Conservation (phyloP, 1,139 yeast genomes). For the Magnusiomyces paraingens region DNA sequence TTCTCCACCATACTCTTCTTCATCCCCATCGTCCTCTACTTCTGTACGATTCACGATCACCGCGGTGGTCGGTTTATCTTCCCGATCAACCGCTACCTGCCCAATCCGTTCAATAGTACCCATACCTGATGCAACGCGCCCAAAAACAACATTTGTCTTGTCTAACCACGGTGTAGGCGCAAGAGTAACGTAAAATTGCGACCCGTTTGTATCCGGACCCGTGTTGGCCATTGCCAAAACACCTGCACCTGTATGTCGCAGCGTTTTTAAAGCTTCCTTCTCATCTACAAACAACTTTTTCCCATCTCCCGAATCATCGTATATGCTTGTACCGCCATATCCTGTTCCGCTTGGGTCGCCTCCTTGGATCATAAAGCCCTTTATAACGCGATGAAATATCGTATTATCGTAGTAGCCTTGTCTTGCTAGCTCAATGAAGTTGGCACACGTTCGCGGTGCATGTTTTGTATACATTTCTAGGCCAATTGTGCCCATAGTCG, state of each 20-base stretch:
- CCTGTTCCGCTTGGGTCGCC: constrained; percentile 36
- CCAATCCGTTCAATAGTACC: constrained; percentile 46
- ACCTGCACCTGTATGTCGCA: constrained; percentile 50
- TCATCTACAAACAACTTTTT: constrained; percentile 38
- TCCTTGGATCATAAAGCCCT: constrained; percentile 38
- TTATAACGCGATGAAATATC: constrained; percentile 37
- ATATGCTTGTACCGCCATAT: constrained; percentile 30
- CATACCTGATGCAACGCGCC: constrained; percentile 51
- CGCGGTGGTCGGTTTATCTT: constrained; percentile 34
- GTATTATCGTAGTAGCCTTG: constrained; percentile 30
- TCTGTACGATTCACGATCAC: not conserved
- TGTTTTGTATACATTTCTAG: constrained; percentile 30
- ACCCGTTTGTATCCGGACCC: constrained; percentile 36
- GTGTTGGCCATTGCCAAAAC: constrained; percentile 43
- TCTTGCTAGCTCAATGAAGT: constrained; percentile 25
- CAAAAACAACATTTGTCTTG: constrained; percentile 50
- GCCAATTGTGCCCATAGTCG: constrained; percentile 25
- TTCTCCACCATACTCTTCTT: no score
- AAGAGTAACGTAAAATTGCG: constrained; percentile 49
- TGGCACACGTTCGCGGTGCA: constrained; percentile 30
- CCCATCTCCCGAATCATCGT: constrained; percentile 20
- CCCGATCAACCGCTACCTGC: constrained; percentile 42
- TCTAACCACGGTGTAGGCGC: constrained; percentile 42
- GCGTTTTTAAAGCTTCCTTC: constrained; percentile 18
- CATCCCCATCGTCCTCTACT: constrained; percentile 1